Conservation (phyloP, 148 eudicot species). For the Fagopyrum homotropicum region DNA sequence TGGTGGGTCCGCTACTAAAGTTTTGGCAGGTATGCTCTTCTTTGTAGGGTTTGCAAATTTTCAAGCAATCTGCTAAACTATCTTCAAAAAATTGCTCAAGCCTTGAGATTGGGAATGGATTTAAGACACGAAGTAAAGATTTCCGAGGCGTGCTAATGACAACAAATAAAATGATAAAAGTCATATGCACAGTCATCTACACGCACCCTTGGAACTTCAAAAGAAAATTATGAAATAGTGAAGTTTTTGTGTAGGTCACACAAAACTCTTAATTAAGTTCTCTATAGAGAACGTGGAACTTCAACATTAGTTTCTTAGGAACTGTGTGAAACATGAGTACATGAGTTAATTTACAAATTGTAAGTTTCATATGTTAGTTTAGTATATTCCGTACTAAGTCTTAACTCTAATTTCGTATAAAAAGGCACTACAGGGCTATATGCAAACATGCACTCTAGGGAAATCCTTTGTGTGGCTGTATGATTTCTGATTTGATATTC, state of each 20-base stretch:
- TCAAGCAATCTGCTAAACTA: not conserved
- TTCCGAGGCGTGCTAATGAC: not conserved
- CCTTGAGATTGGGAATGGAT: not conserved
- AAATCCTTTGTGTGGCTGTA: not conserved
- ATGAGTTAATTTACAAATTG: not conserved
- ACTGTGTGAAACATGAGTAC: not conserved
- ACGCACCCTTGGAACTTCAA: not conserved
- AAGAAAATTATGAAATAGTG: not conserved
- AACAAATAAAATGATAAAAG: not conserved
- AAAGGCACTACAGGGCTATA: not conserved
- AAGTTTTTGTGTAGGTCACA: not conserved
- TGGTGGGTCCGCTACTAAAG: conserved; percentile 57
- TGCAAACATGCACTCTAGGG: not conserved
- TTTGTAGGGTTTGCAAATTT: not conserved
- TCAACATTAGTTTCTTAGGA: not conserved
- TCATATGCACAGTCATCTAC: not conserved
- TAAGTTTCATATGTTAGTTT: not conserved
- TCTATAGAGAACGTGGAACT: too few species aligned
- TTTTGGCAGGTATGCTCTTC: conserved; percentile 74
- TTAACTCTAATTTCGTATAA: not conserved
- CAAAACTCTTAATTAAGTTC: not conserved
- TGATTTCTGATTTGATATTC: not conserved
- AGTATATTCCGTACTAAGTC: not conserved
- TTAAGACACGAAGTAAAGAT: not conserved
- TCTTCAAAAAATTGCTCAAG: not conserved